Evolutionary conservation across 108 stramenopile genomes (phyloP).

Genomic region (Skeletonema tropicum): DNA sequence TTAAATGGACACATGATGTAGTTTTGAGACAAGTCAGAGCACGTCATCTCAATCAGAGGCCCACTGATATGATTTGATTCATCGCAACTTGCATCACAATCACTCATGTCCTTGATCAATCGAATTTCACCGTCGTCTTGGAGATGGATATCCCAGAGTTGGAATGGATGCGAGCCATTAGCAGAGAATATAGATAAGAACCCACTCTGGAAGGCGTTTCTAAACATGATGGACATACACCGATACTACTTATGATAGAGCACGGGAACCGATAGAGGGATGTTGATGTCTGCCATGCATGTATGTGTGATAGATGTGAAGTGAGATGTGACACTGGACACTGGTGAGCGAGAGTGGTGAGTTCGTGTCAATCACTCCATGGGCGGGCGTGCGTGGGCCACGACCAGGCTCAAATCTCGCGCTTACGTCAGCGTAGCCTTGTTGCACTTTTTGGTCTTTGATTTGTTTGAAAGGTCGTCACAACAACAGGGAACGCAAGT

Average conservation of each 20-base stretch:
- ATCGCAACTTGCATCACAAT: not conserved
- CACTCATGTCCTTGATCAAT: not conserved
- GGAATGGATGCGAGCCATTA: conserved; percentile 23
- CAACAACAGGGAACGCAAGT: not conserved
- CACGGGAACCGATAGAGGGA: too few relatives aligned
- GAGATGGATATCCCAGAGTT: conserved; percentile 19
- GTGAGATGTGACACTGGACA: too few relatives aligned
- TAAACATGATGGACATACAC: conserved; percentile 8
- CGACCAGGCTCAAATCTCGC: not conserved
- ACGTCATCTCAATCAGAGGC: conserved; percentile 1
- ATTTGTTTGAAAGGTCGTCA: not conserved
- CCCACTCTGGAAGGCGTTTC: conserved; percentile 28
- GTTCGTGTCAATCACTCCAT: too few relatives aligned
- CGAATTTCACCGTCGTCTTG: conserved; percentile 11
- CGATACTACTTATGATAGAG: too few relatives aligned
- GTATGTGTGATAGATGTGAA: too few relatives aligned
- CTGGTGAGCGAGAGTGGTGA: too few relatives aligned
- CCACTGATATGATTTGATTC: not conserved
- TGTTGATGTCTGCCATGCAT: too few relatives aligned
- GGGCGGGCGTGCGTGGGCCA: too few relatives aligned
- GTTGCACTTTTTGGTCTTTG: too few relatives aligned
- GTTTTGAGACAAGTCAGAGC: conserved; percentile 10
- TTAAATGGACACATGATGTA: conserved; percentile 19
- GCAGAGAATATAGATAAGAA: conserved; percentile 30
- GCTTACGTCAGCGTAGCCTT: not conserved